phyloP scores from a whole-genome alignment of 2,329 filamentous ascomycete genomes.

The Grosmannia huntii region DNA sequence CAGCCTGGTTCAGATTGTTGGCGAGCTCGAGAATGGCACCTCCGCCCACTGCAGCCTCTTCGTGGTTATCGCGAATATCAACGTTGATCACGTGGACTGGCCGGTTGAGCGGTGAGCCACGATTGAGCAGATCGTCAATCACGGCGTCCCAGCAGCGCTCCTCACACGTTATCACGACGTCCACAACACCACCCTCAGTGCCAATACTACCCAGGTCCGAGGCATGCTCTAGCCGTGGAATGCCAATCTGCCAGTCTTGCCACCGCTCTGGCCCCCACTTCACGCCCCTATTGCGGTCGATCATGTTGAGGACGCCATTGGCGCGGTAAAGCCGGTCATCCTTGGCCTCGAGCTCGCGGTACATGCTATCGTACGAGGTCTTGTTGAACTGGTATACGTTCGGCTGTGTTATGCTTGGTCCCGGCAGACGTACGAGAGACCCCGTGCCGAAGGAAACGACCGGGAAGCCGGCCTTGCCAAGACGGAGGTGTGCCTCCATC shows the following conservation, averaged over 20 bases:
- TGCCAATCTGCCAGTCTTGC: constrained; percentile 91
- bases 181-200: constrained; percentile 78
- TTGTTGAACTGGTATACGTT: constrained; percentile 98
- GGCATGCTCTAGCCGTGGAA: constrained; percentile 65
- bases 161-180: constrained; percentile 93
- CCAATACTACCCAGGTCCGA: constrained; percentile 67
- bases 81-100: constrained; percentile 98
- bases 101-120: constrained; percentile 75
- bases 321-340: constrained; percentile 78
- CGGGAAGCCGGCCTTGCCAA: constrained; percentile 78
- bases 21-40: constrained; percentile 87
- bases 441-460: constrained; percentile 97
- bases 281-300: constrained; percentile 78
- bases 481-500: constrained; percentile 98
- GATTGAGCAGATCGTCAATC: constrained; percentile 77
- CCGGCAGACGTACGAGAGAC: constrained; percentile 83
- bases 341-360: constrained; percentile 76
- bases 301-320: constrained; percentile 92
- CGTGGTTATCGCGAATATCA: constrained; percentile 96
- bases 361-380: constrained; percentile 90
- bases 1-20: constrained; percentile 68
- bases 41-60: constrained; percentile 84
- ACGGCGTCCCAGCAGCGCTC: constrained; percentile 98
- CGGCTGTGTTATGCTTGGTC: constrained; percentile 79
- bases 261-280: constrained; percentile 96